Evolutionary conservation across 2,329 filamentous ascomycete genomes (phyloP), one percentile per base, ranked within the genome.

Genomic region (Didymella pinodella): DNA sequence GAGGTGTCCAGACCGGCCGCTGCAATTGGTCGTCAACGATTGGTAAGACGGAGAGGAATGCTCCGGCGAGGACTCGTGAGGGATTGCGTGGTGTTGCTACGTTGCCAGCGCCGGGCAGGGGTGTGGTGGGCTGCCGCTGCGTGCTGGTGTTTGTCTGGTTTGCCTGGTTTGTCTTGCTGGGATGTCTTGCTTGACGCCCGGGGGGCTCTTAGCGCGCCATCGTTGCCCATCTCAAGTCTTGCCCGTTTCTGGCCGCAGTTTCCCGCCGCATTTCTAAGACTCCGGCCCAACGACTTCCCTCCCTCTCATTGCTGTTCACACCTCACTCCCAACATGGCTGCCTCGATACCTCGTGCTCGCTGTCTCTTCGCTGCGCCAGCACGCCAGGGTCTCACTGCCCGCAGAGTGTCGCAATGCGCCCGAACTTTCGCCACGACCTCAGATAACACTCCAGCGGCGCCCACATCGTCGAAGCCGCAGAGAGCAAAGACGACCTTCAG

Each of bases 401-500:
- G 51, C 48, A 59, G 54, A 51, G 58, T 63, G 25, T 59, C 67
- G 6, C 64, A 61, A 54, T 64, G 53, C 59, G 48, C 57, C 36
- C 65, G 75, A 59, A 61, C 68, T 54, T 75, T 77, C 53, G 75
- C 75, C 69, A 75, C 74, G 41, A 68, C 69, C 54, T 62, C 71
- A 38, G 73, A 76, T 46, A 58, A 70, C 31, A 62, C 67, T 2
- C 65, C 71, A 49, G 60, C 68, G 50, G 48, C 68, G n/a, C 66
- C 66, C 2, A 59, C 53, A 26, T 38, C 57, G n/a, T 54, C 65
- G n/a, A 71, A 71, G 54, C 70, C 75, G 7, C 65, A 66, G 52
- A 76, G 83, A 57, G 79, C 76, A 40, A 68, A 80, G 29, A 88
- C 85, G 14, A 77, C 79, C 2, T 90, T 90, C 76, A 80, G 78